Evolutionary conservation across 108 stramenopile genomes (phyloP).

Genomic region (Nitzschia inconspicua): DNA sequence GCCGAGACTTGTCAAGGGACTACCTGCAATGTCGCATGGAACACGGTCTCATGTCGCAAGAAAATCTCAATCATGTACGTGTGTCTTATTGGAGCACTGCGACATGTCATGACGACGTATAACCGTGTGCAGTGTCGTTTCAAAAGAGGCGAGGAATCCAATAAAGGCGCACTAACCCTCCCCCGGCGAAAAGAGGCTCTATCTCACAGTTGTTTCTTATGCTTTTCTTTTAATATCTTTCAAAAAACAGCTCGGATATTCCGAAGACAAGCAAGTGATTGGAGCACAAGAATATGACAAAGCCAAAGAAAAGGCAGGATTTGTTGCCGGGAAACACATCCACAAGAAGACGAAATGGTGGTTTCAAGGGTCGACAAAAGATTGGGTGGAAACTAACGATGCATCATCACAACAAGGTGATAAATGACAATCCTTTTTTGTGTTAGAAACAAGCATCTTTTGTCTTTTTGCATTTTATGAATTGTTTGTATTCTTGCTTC

Average conservation of each 20-base stretch:
- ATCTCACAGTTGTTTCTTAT: background rate
- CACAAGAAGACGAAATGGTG: constrained; percentile 66
- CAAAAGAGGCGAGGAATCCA: too few species aligned
- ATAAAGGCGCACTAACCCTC: background rate
- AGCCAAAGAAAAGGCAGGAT: constrained; percentile 82
- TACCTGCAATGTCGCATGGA: constrained; percentile 92
- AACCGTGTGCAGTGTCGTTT: too few species aligned
- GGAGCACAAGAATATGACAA: constrained; percentile 76
- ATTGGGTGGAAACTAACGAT: constrained; percentile 20
- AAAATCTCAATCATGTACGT: constrained; percentile 73
- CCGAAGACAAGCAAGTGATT: constrained; percentile 55
- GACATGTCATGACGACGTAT: too few species aligned
- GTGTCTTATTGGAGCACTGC: too few species aligned
- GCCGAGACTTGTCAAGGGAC: constrained; percentile 68
- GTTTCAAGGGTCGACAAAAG: constrained; percentile 49
- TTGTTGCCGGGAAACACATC: constrained; percentile 84
- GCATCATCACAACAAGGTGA: too few species aligned
- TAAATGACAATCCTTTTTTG: too few species aligned
- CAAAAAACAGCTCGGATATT: constrained; percentile 67
- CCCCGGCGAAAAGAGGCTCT: background rate
- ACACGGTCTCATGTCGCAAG: constrained; percentile 71
- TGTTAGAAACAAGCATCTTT: too few species aligned
- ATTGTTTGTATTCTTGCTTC: too few species aligned
- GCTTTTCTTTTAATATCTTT: background rate
- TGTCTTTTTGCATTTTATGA: too few species aligned